phyloP scores from a whole-genome alignment of 2,329 filamentous ascomycete species.

The Cladosporium sp. region DNA sequence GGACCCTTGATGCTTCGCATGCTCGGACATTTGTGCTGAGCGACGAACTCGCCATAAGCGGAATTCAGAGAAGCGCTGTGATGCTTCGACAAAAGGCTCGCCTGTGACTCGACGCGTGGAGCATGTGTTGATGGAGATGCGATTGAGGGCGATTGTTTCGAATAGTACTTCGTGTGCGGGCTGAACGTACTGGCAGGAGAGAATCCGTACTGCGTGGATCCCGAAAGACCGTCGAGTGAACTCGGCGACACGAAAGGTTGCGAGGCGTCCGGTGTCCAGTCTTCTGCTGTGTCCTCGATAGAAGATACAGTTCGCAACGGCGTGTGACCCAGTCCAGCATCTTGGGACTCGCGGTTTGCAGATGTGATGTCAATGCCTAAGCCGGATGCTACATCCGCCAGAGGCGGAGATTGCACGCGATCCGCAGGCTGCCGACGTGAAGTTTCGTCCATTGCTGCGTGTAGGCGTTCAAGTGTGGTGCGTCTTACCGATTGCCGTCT shows the following conservation, averaged over 20 bases:
- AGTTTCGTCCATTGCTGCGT: not conserved
- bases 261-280: not conserved
- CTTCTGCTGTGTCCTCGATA: not conserved
- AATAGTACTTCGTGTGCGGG: not conserved
- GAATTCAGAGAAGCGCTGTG: constrained; percentile 1
- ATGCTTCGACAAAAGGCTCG: not conserved
- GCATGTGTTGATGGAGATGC: not conserved
- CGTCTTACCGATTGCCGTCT: too few species aligned
- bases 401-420: not conserved
- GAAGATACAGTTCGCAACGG: not conserved
- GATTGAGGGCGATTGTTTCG: not conserved
- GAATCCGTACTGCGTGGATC: not conserved
- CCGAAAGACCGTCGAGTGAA: constrained; percentile 20
- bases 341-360: not conserved
- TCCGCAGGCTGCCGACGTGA: not conserved
- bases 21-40: constrained; percentile 2
- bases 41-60: constrained; percentile 5
- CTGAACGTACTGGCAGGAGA: constrained; percentile 3
- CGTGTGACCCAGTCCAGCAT: not conserved
- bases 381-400: not conserved
- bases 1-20: constrained; percentile 1
- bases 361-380: constrained; percentile 2
- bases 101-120: not conserved
- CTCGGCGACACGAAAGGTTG: constrained; percentile 18
- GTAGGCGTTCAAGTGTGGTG: too few species aligned